phyloP scores from a whole-genome alignment of 257 asterid genomes.

The Solanum lignicaule region DNA sequence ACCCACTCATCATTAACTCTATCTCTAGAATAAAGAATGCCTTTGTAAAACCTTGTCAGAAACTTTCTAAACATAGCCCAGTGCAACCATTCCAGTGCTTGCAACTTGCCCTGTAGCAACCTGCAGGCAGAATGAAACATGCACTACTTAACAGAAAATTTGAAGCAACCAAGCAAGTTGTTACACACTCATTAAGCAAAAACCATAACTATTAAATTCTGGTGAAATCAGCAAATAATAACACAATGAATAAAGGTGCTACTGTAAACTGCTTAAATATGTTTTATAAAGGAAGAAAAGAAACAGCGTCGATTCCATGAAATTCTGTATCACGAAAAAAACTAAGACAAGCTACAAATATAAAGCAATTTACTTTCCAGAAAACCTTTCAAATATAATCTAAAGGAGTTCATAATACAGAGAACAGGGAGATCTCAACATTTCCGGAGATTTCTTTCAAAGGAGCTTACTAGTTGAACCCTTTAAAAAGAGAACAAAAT shows the following conservation, averaged over 20 bases:
- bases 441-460: neutral
- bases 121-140: slow-evolving; percentile 13
- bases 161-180: neutral
- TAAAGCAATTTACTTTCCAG: neutral
- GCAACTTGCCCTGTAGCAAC: slow-evolving; percentile 78
- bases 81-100: slow-evolving; percentile 68
- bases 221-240: neutral
- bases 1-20: neutral
- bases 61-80: slow-evolving; percentile 68
- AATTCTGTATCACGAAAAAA: neutral
- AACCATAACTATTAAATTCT: neutral
- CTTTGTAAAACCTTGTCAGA: slow-evolving; percentile 37
- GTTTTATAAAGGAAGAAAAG: neutral
- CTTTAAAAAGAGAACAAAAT: neutral
- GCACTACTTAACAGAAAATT: neutral
- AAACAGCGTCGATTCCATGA: neutral
- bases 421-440: neutral
- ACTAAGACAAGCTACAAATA: neutral
- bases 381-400: neutral
- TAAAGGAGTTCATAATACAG: neutral
- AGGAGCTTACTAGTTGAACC: neutral
- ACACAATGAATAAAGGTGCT: neutral
- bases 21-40: neutral
- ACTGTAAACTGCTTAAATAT: neutral
- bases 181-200: neutral